Conservation (phyloP, 148 eudicot genomes). For the Linanthus parryae region DNA sequence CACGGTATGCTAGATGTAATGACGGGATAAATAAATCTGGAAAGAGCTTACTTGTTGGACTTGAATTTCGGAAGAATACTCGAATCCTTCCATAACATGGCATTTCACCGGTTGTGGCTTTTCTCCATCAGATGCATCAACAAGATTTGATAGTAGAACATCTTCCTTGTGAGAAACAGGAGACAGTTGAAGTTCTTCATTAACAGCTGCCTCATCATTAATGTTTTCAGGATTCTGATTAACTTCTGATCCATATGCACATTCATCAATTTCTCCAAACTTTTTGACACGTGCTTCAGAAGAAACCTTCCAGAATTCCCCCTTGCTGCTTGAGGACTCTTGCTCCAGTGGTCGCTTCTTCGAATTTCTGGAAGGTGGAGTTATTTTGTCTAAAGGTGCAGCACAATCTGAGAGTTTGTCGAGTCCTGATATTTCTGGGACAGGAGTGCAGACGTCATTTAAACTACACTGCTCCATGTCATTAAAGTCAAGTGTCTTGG, state of each 20-base stretch:
- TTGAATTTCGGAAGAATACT: constrained; percentile 16
- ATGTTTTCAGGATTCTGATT: constrained; percentile 7
- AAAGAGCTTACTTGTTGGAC: constrained; percentile 36
- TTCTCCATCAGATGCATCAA: constrained; percentile 9
- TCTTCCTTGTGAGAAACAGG: constrained; percentile 6
- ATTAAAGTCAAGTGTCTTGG: constrained; percentile 44
- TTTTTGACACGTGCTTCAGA: constrained; percentile 7
- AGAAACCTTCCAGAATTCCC: constrained; percentile 10
- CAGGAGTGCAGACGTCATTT: constrained; percentile 10
- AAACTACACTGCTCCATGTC: constrained; percentile 26
- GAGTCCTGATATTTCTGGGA: constrained; percentile 10
- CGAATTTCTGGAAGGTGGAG: constrained; percentile 8
- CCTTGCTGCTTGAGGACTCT: constrained; percentile 9
- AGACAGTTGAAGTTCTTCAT: constrained; percentile 9
- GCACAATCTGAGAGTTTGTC: constrained; percentile 15
- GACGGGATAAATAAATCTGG: background rate
- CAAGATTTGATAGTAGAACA: constrained; percentile 7
- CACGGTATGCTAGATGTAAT: background rate
- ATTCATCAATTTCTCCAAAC: constrained; percentile 4
- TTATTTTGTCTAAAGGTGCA: constrained; percentile 16
- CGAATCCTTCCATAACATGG: constrained; percentile 13
- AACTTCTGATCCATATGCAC: background rate
- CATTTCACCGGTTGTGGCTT: constrained; percentile 14
- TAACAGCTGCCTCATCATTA: constrained; percentile 10
- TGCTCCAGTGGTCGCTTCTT: constrained; percentile 14